These are phyloP conservation scores for Physcomitrium patens DNA, from an alignment of 225 moss, liverwort and hornwort genomes.

Conservation along the genomic window DNA sequence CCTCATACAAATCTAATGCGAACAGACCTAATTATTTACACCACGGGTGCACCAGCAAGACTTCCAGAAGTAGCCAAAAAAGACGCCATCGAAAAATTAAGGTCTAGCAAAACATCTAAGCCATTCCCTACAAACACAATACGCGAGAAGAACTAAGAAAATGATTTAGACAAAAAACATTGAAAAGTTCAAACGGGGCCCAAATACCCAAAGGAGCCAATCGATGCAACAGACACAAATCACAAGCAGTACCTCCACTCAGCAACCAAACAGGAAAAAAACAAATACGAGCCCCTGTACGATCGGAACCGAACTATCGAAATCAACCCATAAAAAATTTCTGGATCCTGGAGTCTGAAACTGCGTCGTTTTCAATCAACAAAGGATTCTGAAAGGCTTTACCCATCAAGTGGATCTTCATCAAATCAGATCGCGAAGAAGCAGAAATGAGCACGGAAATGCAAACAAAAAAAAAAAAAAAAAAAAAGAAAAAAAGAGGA, in stretches of 20 bases:
- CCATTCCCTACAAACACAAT: neutral
- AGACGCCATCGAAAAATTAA: neutral
- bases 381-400: neutral
- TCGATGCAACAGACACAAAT: neutral
- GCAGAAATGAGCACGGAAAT: neutral
- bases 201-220: neutral
- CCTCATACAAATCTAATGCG: too few species aligned
- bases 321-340: neutral
- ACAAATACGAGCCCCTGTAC: neutral
- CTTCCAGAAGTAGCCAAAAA: neutral
- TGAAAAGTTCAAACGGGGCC: neutral
- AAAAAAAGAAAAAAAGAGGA: too few species aligned
- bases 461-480: too few species aligned
- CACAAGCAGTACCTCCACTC: neutral
- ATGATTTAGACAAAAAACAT: neutral
- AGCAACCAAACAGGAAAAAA: neutral
- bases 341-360: neutral
- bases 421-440: conserved; percentile 9
- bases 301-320: neutral
- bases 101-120: neutral
- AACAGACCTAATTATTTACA: conserved; percentile 27
- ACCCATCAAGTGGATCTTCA: conserved; percentile 12
- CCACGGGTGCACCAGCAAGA: neutral
- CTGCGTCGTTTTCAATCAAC: neutral
- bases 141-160: neutral